Evolutionary conservation across 2,329 filamentous ascomycete species (phyloP).

Genomic region (Pseudogymnoascus sp.): DNA sequence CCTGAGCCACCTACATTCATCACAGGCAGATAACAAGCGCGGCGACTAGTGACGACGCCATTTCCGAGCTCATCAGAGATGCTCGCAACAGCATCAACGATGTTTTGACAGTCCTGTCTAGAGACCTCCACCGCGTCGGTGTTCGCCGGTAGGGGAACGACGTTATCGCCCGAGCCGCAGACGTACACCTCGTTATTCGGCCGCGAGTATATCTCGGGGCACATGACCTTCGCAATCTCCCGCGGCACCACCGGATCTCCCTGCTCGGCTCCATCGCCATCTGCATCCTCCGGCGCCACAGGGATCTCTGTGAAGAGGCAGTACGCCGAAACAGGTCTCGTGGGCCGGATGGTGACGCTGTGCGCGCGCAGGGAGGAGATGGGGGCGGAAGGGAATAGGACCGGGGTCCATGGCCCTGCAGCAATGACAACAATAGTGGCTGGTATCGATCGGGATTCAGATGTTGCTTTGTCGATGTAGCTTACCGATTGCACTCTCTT

Average conservation of each 20-base stretch:
- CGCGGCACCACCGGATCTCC: slow-evolving; percentile 47
- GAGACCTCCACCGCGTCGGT: slow-evolving; percentile 73
- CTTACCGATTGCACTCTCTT: slow-evolving; percentile 55
- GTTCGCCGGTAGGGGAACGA: slow-evolving; percentile 66
- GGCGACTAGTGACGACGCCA: slow-evolving; percentile 63
- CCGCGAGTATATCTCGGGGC: slow-evolving; percentile 89
- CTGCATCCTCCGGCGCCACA: slow-evolving; percentile 57
- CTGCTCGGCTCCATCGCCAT: slow-evolving; percentile 39
- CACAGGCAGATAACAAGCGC: slow-evolving; percentile 84
- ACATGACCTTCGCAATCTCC: slow-evolving; percentile 49
- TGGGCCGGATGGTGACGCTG: slow-evolving; percentile 56
- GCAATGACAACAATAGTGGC: slow-evolving; percentile 39
- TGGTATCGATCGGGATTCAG: slow-evolving; percentile 40
- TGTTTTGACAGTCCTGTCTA: slow-evolving; percentile 70
- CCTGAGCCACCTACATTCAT: slow-evolving; percentile 38
- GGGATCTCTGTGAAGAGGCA: slow-evolving; percentile 82
- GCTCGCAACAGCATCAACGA: slow-evolving; percentile 67
- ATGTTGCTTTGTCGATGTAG: slow-evolving; percentile 48
- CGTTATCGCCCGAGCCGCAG: slow-evolving; percentile 80
- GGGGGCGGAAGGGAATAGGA: slow-evolving; percentile 49
- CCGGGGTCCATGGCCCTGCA: slow-evolving; percentile 56
- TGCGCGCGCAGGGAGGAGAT: slow-evolving; percentile 55
- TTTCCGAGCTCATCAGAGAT: slow-evolving; percentile 60
- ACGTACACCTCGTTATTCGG: slow-evolving; percentile 88
- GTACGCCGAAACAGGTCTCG: slow-evolving; percentile 55